Base-by-base conservation (phyloP, 75 land plant species). In the Isoetes taiwanensis region DNA sequence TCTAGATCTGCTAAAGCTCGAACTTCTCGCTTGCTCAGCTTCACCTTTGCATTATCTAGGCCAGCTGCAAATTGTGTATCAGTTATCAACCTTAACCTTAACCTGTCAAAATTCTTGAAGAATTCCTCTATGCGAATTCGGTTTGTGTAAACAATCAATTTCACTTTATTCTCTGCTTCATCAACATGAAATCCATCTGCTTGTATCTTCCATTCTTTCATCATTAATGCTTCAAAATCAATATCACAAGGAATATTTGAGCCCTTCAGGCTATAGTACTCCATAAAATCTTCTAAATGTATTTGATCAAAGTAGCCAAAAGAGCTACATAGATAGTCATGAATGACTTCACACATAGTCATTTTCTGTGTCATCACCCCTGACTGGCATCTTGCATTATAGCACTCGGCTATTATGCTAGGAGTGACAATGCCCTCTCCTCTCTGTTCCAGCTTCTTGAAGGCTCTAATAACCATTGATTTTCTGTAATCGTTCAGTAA, bases 181-280 rank as follows among this genome's bases (percentile, higher is more conserved):
- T 63, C 66, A 11, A 64, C 67, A 57, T 63, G 17, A 16, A 54
- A 57, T 14, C 68, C 61, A 52, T 70, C 72, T 1, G 34, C 38
- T 12, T 55, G 61, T 52, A 70, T 67, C 72, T 64, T 63, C 67
- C 67, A 70, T 3, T 57, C 52, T 57, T 70, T 70, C 19, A 70
- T 70, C 3, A 70, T 56, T 0, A 56, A 41, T 10, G 64, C 32
- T 27, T 70, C 72, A 35, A 70, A 70, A 19, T 56, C 55, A 17
- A 43, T 35, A 4, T 56, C 58, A 8, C 31, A 11, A 3, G 55
- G 48, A 16, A 70, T 58, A 5, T 40, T 57, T 0, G 67, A 56
- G 3, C 67, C 58, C 28, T 57, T 29, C 29, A 63, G 58, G 1
- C 43, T 11, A 34, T 70, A 70, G 50, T 70, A 70, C 20, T 70